Conservation (phyloP, 805 yeast genomes). For the Nakazawaea sp. region DNA sequence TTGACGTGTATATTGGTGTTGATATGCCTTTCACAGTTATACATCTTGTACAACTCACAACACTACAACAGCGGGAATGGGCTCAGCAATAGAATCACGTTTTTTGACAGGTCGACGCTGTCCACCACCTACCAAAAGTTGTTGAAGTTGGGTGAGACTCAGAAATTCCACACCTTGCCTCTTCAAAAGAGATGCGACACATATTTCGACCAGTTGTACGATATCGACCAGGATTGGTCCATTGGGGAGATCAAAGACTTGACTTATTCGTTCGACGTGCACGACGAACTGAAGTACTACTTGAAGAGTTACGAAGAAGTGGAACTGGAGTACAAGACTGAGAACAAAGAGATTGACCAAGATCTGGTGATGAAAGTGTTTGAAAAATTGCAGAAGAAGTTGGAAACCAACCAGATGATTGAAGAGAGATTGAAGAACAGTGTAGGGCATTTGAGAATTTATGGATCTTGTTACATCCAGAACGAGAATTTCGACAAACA, state of each 20-base stretch:
- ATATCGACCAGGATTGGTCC: conserved; percentile 9
- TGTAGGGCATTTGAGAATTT: conserved; percentile 35
- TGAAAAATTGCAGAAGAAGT: conserved; percentile 1
- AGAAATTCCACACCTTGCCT: conserved; percentile 4
- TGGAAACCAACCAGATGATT: conserved; percentile 3
- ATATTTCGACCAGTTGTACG: conserved; percentile 10
- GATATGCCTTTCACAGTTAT: conserved; percentile 6
- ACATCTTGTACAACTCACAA: conserved; percentile 3
- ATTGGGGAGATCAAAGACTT: conserved; percentile 7
- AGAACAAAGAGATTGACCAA: conserved; percentile 7
- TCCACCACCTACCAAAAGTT: conserved; percentile 11
- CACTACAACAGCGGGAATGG: not conserved
- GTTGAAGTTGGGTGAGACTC: conserved; percentile 2
- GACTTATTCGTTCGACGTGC: conserved; percentile 7
- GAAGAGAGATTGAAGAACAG: conserved; percentile 27
- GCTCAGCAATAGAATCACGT: conserved; percentile 1
- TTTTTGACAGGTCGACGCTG: conserved; percentile 9
- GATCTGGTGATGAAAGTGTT: conserved; percentile 10
- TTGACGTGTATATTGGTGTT: conserved; percentile 5
- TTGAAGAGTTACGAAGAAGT: conserved; percentile 5
- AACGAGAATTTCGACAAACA: conserved; percentile 5
- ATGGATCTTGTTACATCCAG: conserved; percentile 34
- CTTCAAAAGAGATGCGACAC: conserved; percentile 6
- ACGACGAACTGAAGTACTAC: conserved; percentile 10
- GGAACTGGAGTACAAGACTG: conserved; percentile 7